These are phyloP conservation scores for Trametes elegans DNA, from an alignment of 768 basidiomycete species.

Conservation along the genomic window DNA sequence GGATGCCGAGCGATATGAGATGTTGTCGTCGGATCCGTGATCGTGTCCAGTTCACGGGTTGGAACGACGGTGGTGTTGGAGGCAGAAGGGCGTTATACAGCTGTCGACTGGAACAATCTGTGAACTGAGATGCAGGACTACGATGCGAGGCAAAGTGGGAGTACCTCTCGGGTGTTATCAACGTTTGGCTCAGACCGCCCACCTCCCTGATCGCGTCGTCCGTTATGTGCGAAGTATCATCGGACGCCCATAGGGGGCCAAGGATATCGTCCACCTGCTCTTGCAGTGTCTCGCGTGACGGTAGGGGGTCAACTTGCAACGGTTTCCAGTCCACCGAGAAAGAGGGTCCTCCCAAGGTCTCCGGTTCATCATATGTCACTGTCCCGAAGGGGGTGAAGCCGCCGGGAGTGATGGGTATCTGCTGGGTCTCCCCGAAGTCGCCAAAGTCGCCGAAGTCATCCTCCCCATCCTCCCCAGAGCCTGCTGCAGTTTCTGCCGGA, in stretches of 20 bases:
- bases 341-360: conserved; percentile 26
- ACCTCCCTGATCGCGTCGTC: conserved; percentile 76
- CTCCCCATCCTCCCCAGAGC: conserved; percentile 43
- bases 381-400: conserved; percentile 9
- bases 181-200: conserved; percentile 77
- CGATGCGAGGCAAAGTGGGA: conserved; percentile 6
- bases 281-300: conserved; percentile 54
- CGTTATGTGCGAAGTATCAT: conserved; percentile 52
- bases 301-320: conserved; percentile 62
- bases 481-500: conserved; percentile 39
- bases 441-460: conserved; percentile 89
- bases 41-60: conserved; percentile 92
- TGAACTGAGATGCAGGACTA: conserved; percentile 23
- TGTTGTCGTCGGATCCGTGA: conserved; percentile 90
- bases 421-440: conserved; percentile 69
- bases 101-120: conserved; percentile 57
- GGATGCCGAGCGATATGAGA: conserved; percentile 87
- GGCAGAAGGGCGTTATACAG: conserved; percentile 69
- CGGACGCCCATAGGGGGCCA: conserved; percentile 58
- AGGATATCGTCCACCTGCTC: conserved; percentile 66
- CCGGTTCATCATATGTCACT: conserved; percentile 27
- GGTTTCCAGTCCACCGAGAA: conserved; percentile 51
- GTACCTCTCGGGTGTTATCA: conserved; percentile 76
- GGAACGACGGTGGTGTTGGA: conserved; percentile 68
- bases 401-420: conserved; percentile 11